phyloP scores from a whole-genome alignment of 768 basidiomycete species.

The Rhodotorula paludigena region DNA sequence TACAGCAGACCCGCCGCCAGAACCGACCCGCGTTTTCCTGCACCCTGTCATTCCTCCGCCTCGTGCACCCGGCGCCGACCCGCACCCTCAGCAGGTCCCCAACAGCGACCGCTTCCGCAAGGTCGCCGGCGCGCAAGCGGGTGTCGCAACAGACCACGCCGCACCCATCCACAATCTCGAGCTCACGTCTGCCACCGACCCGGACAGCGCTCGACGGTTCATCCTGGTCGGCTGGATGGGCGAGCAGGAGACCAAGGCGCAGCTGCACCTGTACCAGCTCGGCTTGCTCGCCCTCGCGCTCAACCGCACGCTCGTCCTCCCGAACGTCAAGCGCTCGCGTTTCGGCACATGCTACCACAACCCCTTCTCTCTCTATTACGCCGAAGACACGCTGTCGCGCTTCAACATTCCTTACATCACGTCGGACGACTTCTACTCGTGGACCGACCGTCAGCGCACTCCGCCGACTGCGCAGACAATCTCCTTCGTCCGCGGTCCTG shows the following conservation, averaged over 20 bases:
- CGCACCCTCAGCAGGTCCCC: no score
- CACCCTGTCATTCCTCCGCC: neutral
- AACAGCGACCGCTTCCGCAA: neutral
- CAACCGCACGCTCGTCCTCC: slow-evolving; percentile 58
- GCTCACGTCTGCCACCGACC: slow-evolving; percentile 12
- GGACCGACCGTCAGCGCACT: neutral
- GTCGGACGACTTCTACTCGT: slow-evolving; percentile 40
- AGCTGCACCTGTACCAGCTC: slow-evolving; percentile 55
- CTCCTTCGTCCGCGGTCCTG: neutral
- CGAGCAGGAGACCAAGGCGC: slow-evolving; percentile 44
- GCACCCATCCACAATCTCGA: neutral
- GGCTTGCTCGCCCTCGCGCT: slow-evolving; percentile 52
- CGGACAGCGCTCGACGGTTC: slow-evolving; percentile 12
- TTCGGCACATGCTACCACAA: slow-evolving; percentile 55
- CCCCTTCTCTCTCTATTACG: slow-evolving; percentile 55
- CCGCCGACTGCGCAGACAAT: slow-evolving; percentile 12
- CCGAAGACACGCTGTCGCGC: slow-evolving; percentile 36
- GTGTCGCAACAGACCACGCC: no score
- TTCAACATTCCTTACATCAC: slow-evolving; percentile 42
- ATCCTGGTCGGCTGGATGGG: slow-evolving; percentile 31
- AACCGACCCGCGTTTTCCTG: no score
- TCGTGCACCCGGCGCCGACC: neutral
- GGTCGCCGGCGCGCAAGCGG: neutral
- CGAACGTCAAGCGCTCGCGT: slow-evolving; percentile 56
- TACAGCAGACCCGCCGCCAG: no score